Evolutionary conservation across 2,329 filamentous ascomycete genomes (phyloP), one percentile per base, ranked within the genome.

Genomic region (Pleurostoma richardsiae): DNA sequence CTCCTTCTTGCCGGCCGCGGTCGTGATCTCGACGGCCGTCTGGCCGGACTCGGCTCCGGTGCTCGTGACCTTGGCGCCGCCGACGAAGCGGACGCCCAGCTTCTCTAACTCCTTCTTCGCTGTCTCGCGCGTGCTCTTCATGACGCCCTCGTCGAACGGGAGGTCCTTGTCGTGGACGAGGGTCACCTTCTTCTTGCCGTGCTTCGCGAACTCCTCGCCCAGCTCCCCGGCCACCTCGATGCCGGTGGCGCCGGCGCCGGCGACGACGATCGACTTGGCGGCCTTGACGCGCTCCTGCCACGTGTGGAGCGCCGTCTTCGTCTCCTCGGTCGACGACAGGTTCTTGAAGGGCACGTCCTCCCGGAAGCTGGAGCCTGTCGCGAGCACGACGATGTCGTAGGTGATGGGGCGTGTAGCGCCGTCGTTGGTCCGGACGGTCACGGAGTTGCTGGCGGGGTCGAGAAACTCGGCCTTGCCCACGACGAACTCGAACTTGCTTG

Each of bases 371-470:
- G 73, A 62, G 6, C 80, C 80, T 3, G 79, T 83, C 7, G 78
- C 77, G 40, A 83, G 61, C 49, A 83, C 56, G 10, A 82, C 64
- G 27, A 69, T 70, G 52, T 80, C 69, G 55, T 82, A 83, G 26
- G 50, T 49, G 46, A 80, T 56, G 8, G 61, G 60, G 5, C 64
- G 60, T n/a, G 55, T 53, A 4, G 49, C 56, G 5, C 62, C 65
- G 4, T 59, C 65, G 40, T 60, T 63, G 30, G 64, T 59, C 27
- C 61, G 52, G 10, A 80, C 64, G 2, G 57, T 59, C 28, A 81
- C 71, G 1, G 59, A 63, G 50, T 73, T 75, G 41, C 50, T 50
- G 3, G 59, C 59, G 0, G 70, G 59, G 41, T 75, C 69, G 4
- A 81, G 57, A 8, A 56, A 52, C 10, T 67, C 60, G 39, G 79